Evolutionary conservation across 164 flowering plant genomes (phyloP).

Genomic region (Aristolochia contorta): DNA sequence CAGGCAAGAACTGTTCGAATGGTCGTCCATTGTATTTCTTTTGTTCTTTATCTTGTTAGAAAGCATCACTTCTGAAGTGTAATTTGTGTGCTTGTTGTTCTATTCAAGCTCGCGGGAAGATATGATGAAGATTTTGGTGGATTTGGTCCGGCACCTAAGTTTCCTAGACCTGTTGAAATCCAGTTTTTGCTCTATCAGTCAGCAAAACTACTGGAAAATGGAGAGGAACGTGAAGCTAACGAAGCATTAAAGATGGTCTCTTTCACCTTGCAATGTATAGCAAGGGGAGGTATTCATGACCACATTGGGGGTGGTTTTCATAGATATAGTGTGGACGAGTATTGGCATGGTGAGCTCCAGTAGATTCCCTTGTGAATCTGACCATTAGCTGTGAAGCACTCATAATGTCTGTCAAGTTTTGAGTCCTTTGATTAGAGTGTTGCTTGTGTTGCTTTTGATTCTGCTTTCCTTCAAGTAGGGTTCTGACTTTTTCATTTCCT

Average conservation of each 20-base stretch:
- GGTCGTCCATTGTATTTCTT: background rate
- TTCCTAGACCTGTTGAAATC: constrained; percentile 91
- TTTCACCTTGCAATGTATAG: constrained; percentile 76
- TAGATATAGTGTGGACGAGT: constrained; percentile 95
- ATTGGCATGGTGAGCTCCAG: constrained; percentile 78
- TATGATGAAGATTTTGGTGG: constrained; percentile 76
- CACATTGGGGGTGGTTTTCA: constrained; percentile 97
- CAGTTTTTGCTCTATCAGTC: constrained; percentile 72
- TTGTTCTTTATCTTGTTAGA: background rate
- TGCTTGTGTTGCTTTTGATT: background rate
- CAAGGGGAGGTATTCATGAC: constrained; percentile 90
- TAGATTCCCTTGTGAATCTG: too few species aligned
- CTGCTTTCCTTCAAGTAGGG: background rate
- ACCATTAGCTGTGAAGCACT: background rate
- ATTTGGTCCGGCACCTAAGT: constrained; percentile 90
- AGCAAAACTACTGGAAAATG: constrained; percentile 51
- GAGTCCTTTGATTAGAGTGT: background rate
- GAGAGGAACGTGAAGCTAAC: constrained; percentile 44
- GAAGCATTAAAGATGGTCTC: constrained; percentile 44
- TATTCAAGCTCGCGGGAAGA: constrained; percentile 41
- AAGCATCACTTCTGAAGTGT: too few species aligned
- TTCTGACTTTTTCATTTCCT: background rate
- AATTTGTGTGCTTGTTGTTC: too few species aligned
- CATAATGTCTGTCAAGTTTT: background rate
- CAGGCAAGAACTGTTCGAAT: constrained; percentile 29